Percentiles rank a stretch among this genome's conserved stretches.
phyloP scores from a whole-genome alignment of 176 grass and related monocot genomes.

The Oryza punctata region DNA sequence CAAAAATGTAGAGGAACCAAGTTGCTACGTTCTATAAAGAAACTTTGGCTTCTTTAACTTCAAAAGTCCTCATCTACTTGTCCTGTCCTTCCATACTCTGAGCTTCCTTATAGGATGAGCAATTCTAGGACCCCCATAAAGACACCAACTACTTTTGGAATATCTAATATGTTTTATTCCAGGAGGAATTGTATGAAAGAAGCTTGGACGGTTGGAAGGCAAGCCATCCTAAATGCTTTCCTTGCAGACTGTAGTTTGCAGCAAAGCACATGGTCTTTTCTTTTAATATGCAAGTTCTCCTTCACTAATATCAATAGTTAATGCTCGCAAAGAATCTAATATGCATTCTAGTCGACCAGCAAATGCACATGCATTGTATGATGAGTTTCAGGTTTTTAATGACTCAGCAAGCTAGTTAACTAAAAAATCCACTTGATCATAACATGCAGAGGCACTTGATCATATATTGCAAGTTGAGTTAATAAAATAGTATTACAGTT shows the following conservation, averaged over 20 bases:
- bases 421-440: slow-evolving; percentile 17
- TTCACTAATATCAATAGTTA: slow-evolving; percentile 38
- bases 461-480: slow-evolving; percentile 18
- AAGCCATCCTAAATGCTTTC: slow-evolving; percentile 45
- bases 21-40: slow-evolving; percentile 55
- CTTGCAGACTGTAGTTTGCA: slow-evolving; percentile 46
- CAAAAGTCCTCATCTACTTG: slow-evolving; percentile 54
- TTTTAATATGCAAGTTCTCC: slow-evolving; percentile 42
- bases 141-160: slow-evolving; percentile 44
- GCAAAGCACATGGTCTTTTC: slow-evolving; percentile 55
- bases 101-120: slow-evolving; percentile 59
- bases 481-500: neutral
- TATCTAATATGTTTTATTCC: slow-evolving; percentile 40
- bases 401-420: neutral
- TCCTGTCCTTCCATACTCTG: slow-evolving; percentile 48
- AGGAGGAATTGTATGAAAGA: slow-evolving; percentile 54
- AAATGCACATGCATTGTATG: slow-evolving; percentile 31
- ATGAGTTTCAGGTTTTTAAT: slow-evolving; percentile 1
- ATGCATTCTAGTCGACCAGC: slow-evolving; percentile 8
- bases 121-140: slow-evolving; percentile 53
- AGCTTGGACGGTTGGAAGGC: slow-evolving; percentile 41
- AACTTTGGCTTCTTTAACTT: slow-evolving; percentile 60
- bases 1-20: slow-evolving; percentile 42
- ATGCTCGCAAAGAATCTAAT: slow-evolving; percentile 40
- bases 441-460: slow-evolving; percentile 8